Percentiles rank a stretch among this genome's conserved stretches.
Evolutionary conservation across 345 rosid species (phyloP).

Genomic region (Xanthoceras sorbifolium): DNA sequence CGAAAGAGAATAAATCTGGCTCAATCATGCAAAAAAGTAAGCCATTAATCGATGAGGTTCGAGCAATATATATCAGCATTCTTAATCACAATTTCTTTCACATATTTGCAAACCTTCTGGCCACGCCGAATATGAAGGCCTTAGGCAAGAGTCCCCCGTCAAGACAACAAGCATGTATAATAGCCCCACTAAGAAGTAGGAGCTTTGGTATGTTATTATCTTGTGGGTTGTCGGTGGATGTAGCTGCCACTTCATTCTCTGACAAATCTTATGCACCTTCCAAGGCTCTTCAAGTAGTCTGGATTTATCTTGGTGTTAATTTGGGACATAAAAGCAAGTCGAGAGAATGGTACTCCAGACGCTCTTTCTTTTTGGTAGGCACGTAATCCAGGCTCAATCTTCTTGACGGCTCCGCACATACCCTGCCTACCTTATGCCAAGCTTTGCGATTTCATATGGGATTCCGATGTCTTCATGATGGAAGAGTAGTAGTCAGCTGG

Average conservation of each 20-base stretch:
- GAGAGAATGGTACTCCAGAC: slow-evolving; percentile 47
- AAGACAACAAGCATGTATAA: slow-evolving; percentile 58
- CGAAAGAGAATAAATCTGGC: neutral
- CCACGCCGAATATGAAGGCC: slow-evolving; percentile 47
- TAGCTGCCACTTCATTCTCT: slow-evolving; percentile 26
- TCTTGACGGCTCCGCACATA: slow-evolving; percentile 91
- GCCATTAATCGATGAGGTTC: neutral
- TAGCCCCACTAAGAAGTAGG: slow-evolving; percentile 56
- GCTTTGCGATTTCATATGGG: slow-evolving; percentile 77
- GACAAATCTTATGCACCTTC: slow-evolving; percentile 30
- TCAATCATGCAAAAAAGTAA: neutral
- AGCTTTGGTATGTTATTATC: slow-evolving; percentile 51
- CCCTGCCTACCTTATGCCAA: slow-evolving; percentile 84
- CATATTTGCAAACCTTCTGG: slow-evolving; percentile 47
- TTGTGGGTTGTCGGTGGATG: slow-evolving; percentile 30
- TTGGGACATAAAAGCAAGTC: slow-evolving; percentile 59
- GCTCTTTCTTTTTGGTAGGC: slow-evolving; percentile 62
- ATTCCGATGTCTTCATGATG: slow-evolving; percentile 94
- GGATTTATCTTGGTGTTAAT: slow-evolving; percentile 57
- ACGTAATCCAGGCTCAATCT: slow-evolving; percentile 71
- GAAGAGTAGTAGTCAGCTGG: slow-evolving; percentile 56
- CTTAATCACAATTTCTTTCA: slow-evolving; percentile 29
- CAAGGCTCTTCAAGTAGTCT: slow-evolving; percentile 40
- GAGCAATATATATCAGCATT: neutral
- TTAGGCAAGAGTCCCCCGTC: slow-evolving; percentile 49